These are phyloP conservation scores for Tricholoma hemisulphureum DNA, from an alignment of 768 basidiomycete species.

Conservation along the genomic window DNA sequence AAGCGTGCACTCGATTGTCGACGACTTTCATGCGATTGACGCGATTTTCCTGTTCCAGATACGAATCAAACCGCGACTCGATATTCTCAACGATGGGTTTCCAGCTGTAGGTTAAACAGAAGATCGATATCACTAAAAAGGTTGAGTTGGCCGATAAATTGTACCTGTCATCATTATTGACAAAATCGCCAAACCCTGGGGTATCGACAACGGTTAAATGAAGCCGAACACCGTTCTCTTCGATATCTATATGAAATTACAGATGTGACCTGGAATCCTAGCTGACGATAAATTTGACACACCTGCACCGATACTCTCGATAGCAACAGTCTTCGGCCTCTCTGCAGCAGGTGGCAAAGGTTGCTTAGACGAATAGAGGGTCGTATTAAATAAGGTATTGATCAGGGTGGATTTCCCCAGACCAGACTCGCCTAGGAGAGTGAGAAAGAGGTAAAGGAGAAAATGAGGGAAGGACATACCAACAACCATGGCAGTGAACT, in stretches of 20 bases:
- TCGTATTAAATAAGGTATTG: constrained; percentile 98
- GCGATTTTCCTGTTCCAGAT: constrained; percentile 97
- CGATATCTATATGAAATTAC: constrained; percentile 72
- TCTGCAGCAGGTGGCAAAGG: constrained; percentile 83
- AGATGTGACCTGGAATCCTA: constrained; percentile 22
- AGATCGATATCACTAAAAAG: constrained; percentile 16
- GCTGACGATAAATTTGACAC: constrained; percentile 27
- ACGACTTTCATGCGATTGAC: constrained; percentile 92
- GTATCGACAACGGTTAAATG: constrained; percentile 99
- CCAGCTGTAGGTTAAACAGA: constrained; percentile 60
- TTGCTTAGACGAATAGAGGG: constrained; percentile 88
- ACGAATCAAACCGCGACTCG: constrained; percentile 95
- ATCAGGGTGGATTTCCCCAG: constrained; percentile 98
- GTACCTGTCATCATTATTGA: constrained; percentile 98
- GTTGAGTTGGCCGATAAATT: constrained; percentile 21
- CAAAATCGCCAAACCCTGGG: constrained; percentile 98
- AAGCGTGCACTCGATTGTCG: constrained; percentile 98
- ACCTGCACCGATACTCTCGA: constrained; percentile 99
- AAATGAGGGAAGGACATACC: constrained; percentile 46
- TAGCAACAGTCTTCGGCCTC: constrained; percentile 88
- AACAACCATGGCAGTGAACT: constrained; percentile 99
- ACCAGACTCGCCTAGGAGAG: constrained; percentile 83
- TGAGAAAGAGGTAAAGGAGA: constrained; percentile 19
- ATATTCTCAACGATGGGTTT: constrained; percentile 98
- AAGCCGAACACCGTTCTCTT: constrained; percentile 95